Base-by-base conservation (phyloP, 176 grass and related monocot genomes). In the Ensete ventricosum region DNA sequence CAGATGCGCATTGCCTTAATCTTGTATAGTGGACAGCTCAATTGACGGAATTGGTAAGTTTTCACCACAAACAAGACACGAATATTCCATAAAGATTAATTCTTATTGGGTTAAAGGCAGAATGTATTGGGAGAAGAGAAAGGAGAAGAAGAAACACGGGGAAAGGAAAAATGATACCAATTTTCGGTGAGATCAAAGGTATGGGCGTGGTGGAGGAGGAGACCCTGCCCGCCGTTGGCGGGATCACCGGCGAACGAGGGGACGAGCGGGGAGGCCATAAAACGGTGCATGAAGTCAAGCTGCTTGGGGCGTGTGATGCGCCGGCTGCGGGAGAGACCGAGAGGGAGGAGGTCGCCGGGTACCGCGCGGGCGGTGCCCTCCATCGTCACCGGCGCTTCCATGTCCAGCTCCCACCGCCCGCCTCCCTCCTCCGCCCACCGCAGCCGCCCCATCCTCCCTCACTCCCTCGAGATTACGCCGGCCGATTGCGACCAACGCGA, bases 211-310 rank as follows among this genome's bases (percentile, higher is more conserved):
- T 91, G 78, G 71, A 98, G n/a, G 72, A 82, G 89, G 79, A 93
- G 73, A n/a, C 90, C 90, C 14, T 69, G 59, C 10, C 43, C 74
- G 48, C 74, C 43, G 20, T 77, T 77, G 34, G 29, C 66, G 25
- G 55, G 64, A 55, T 68, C 24, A 43, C 84, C 83, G 79, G 81
- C 72, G 80, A 90, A 97, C 63, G 94, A 78, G 74, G 94, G 90
- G 60, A 98, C 77, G 58, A 97, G 83, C 20, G 94, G 94, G 9
- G 86, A 90, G 53, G 90, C 70, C 94, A 97, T 97, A 80, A 97
- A 97, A 48, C 88, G 85, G 90, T 97, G 94, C 83, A 97, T 81
- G 82, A 97, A 97, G 74, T 97, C 90, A 55, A 97, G 94, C 83
- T 97, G 94, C 90, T 97, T 93, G 81, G 94, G 87, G 62, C 94